Evolutionary conservation across 345 rosid species (phyloP), one percentile per base, ranked within the genome.

Genomic region (Gossypium anomalum): DNA sequence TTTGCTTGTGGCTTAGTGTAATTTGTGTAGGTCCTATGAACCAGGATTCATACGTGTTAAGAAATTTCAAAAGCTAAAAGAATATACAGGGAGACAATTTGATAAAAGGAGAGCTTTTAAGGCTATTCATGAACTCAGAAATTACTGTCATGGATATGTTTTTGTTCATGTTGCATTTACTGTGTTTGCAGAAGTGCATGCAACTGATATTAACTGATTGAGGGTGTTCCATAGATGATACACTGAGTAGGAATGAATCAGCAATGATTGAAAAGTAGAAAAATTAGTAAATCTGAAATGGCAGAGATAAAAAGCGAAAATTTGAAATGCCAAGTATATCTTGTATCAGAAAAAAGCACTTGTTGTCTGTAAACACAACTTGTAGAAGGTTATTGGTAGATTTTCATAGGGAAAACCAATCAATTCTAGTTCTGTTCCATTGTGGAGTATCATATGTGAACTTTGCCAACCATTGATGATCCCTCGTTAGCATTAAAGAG

Each of bases 1-100:
- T 62, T 48, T 56, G 53, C 60, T 76, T 68, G 55, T 47, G 56
- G 53, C 19, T 67, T 75, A n/a, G 11, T 29, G 45, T 16, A 29
- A 66, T 25, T 53, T 16, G 11, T 57, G 73, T 48, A 23, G 63
- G 17, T 57, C 61, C 61, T 57, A 60, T 60, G 64, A 25, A 60
- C 41, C 41, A 29, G 16, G 64, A n/a, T 25, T 11, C 14, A 60
- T 60, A 20, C 8, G 44, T 51, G 60, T 70, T 29, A 4, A 27
- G 60, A 9, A 10, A 29, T 70, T 51, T 52, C 60, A 52, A 34
- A 47, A 43, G 48, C 60, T 70, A 55, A 55, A 44, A 17, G 11
- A 68, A 49, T 5, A 22, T 67, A 20, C 34, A 20, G 12, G 43
- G 57, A 47, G 20, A 67, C 57, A 47, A 22, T 22, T 47, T 67